These are phyloP conservation scores for Pythium dissimile DNA, from an alignment of 352 stramenopile genomes.

Conservation along the genomic window DNA sequence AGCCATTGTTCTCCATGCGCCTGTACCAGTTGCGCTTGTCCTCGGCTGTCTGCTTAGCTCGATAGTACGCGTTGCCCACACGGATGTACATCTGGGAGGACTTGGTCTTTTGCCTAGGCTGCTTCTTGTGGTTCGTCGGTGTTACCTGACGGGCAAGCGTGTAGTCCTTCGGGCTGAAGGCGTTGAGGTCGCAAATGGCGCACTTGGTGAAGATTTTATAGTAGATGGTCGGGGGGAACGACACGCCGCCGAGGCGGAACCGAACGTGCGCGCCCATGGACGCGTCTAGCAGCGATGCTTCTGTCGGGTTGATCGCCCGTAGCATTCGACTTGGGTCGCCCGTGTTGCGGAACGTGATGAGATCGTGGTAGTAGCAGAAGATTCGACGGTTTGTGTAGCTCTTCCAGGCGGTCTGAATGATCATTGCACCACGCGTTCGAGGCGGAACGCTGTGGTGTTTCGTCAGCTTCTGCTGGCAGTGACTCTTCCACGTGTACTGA, in stretches of 20 bases:
- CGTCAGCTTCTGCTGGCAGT: slow-evolving; percentile 41
- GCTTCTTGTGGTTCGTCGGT: slow-evolving; percentile 25
- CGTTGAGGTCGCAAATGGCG: slow-evolving; percentile 85
- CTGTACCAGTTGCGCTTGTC: slow-evolving; percentile 81
- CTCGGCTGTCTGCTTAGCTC: slow-evolving; percentile 41
- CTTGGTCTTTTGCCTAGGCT: slow-evolving; percentile 12
- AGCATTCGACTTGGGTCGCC: slow-evolving; percentile 81
- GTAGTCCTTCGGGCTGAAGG: slow-evolving; percentile 91
- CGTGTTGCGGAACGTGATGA: slow-evolving; percentile 74
- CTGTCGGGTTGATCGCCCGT: slow-evolving; percentile 77
- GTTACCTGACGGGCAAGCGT: slow-evolving; percentile 38
- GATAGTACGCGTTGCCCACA: slow-evolving; percentile 73
- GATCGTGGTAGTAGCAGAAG: slow-evolving; percentile 75
- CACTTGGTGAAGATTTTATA: slow-evolving; percentile 92
- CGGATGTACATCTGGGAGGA: slow-evolving; percentile 45
- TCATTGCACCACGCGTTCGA: slow-evolving; percentile 36
- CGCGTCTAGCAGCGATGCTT: slow-evolving; percentile 73
- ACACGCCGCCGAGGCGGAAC: slow-evolving; percentile 83
- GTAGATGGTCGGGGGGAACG: slow-evolving; percentile 92
- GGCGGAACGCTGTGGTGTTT: slow-evolving; percentile 30
- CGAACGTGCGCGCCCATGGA: slow-evolving; percentile 81
- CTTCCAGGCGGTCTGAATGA: slow-evolving; percentile 65
- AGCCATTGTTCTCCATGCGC: slow-evolving; percentile 89
- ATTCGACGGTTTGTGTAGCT: slow-evolving; percentile 73
- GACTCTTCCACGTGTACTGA: slow-evolving; percentile 63